phyloP scores from a whole-genome alignment of 2,329 filamentous ascomycete genomes.

The Alternaria sp. region DNA sequence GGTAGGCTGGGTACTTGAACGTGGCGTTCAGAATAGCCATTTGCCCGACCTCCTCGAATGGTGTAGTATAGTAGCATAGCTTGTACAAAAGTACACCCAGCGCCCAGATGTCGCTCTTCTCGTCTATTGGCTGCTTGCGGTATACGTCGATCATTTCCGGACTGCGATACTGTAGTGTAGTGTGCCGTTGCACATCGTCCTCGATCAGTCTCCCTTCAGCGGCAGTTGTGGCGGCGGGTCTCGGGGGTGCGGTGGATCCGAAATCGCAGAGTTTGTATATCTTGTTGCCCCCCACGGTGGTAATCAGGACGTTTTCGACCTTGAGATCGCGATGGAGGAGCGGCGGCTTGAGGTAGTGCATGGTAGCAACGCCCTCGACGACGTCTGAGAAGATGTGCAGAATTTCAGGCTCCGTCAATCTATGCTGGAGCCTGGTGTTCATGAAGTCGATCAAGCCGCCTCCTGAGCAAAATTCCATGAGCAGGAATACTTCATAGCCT shows the following conservation, averaged over 20 bases:
- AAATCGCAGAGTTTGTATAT: conserved; percentile 98
- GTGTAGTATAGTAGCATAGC: conserved; percentile 98
- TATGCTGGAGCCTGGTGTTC: conserved; percentile 96
- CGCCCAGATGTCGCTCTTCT: conserved; percentile 99
- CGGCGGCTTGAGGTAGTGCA: conserved; percentile 97
- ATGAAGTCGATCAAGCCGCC: conserved; percentile 98
- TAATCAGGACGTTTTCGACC: conserved; percentile 96
- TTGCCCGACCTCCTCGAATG: conserved; percentile 96
- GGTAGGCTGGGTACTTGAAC: conserved; percentile 89
- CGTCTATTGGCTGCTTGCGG: conserved; percentile 92
- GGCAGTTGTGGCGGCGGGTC: conserved; percentile 82
- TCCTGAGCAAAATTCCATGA: conserved; percentile 97
- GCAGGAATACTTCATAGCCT: conserved; percentile 95
- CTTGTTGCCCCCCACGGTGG: conserved; percentile 66
- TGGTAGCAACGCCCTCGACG: conserved; percentile 93
- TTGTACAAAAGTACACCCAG: conserved; percentile 95
- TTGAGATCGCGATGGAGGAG: conserved; percentile 94
- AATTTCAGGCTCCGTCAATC: conserved; percentile 96
- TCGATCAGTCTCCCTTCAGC: conserved; percentile 91
- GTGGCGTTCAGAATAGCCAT: conserved; percentile 96
- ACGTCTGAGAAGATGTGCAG: conserved; percentile 96
- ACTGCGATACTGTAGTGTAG: conserved; percentile 94
- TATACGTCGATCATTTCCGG: conserved; percentile 99
- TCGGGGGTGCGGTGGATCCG: conserved; percentile 84
- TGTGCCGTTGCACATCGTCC: conserved; percentile 96